Evolutionary conservation across 139 green algal species (phyloP), one percentile per base, ranked within the genome.

Genomic region (Picochlorum costavermella): DNA sequence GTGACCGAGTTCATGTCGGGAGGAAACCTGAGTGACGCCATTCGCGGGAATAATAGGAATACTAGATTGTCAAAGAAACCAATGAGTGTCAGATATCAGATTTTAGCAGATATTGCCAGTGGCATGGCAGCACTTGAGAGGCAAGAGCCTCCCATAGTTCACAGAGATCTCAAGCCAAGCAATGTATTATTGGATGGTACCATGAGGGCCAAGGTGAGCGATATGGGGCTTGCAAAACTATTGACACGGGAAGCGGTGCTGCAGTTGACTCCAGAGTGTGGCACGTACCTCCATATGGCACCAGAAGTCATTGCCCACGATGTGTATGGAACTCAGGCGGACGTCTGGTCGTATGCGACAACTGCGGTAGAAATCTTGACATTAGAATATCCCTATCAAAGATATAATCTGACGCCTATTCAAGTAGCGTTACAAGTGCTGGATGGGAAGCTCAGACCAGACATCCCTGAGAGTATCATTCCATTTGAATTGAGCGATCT

Each of bases 281-380:
- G 89, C 29, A 91, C 80, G 2, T 96, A 96, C 64, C 45, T 89
- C 51, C 95, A 94, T 77, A 95, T 95, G 88, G 75, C 76, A 3
- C 88, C 88, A 3, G 88, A 95, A 68, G 82, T 91, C 55, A 80
- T 95, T 48, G 49, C 75, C 9, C 74, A 79, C 44, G 75, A 86
- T 49, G 14, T 78, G 5, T 89, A 89, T 67, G 61, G 68, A 37
- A 69, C 49, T n/a, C 80, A 80, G 31, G 77, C 80, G 4, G 89
- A 96, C 60, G 82, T 92, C 3, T 96, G 81, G 83, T 84, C 68
- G 57, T 95, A 81, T 78, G 89, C 86, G 31, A 85, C 92, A 51
- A 33, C 92, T 70, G 70, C 87, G 17, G 74, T 72, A 3, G 89
- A 96, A 82, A 48, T 85, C 25, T 63, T 90, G 36, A 83, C 67